phyloP scores from a whole-genome alignment of 2,329 filamentous ascomycete genomes.

The Dactylellina cionopaga region DNA sequence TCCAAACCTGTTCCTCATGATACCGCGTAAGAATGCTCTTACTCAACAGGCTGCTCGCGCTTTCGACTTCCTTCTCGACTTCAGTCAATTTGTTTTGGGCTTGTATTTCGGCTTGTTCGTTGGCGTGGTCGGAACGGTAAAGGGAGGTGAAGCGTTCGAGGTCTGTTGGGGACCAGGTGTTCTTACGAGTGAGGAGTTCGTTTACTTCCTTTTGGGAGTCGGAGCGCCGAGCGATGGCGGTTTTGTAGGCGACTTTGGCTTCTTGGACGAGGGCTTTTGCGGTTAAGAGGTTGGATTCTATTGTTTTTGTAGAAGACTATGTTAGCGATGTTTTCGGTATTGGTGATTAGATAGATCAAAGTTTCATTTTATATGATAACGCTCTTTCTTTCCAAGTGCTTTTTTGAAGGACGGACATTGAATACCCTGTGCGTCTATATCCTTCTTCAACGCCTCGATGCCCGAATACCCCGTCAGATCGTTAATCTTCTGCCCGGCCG shows the following conservation, averaged over 20 bases:
- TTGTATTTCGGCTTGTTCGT: conserved; percentile 82
- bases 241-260: conserved; percentile 79
- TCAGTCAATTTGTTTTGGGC: conserved; percentile 77
- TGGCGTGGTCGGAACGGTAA: conserved; percentile 90
- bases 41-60: conserved; percentile 77
- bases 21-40: conserved; percentile 88
- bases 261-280: conserved; percentile 74
- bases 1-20: conserved; percentile 99
- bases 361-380: too few species aligned
- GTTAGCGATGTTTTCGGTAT: conserved; percentile 35
- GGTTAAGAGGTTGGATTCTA: conserved; percentile 69
- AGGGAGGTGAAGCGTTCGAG: conserved; percentile 93
- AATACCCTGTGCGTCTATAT: conserved; percentile 75
- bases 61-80: conserved; percentile 82
- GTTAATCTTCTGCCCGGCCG: conserved; percentile 88
- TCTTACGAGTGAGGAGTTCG: conserved; percentile 89
- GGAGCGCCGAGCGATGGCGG: conserved; percentile 84
- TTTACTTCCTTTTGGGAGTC: conserved; percentile 95
- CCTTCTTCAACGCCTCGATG: conserved; percentile 83
- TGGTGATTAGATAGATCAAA: background rate
- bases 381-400: conserved; percentile 5
- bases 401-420: conserved; percentile 20
- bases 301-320: conserved; percentile 63
- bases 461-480: conserved; percentile 92
- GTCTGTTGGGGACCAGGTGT: conserved; percentile 86